Evolutionary conservation across 805 yeast genomes (phyloP), one percentile per base, ranked within the genome.

Genomic region (Candida xiaguanensis): DNA sequence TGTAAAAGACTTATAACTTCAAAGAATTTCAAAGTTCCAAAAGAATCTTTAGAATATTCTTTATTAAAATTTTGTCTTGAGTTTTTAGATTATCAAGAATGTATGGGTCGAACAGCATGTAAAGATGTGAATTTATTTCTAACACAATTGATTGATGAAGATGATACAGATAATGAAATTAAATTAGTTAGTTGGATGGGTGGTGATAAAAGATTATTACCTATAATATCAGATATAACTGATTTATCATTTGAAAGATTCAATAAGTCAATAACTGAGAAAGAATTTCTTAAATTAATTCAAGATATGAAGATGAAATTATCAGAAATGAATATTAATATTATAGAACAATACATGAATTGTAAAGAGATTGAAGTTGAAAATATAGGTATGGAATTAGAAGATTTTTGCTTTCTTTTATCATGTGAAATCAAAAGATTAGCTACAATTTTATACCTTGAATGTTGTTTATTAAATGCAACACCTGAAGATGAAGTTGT

Each of bases 131-230:
- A 53, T 40, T 48, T 50, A 25, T 55, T 52, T 40, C 51, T 59
- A 38, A 38, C 48, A 44, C 40, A 41, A 24, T 39, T 44, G 23
- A 49, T 47, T 4, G 40, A 45, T 6, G 41, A 40, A 17, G 43
- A 34, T 12, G 30, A 15, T n/a, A 22, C 22, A 9, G 20, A 20
- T 2, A 28, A 34, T 29, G 38, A 43, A 27, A 25, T 42, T 23
- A 34, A 24, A 17, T 26, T 43, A 11, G 50, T 56, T 9, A 48
- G 60, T 19, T 61, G 67, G 67, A 58, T 56, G 55, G 67, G 65
- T 12, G 59, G 65, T 39, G 60, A 58, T 30, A 43, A 47, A 29
- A 35, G 44, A 6, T 43, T 61, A 31, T 36, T 60, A 2, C 47
- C 49, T 25, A 46, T 55, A 7, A 51, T 61, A 11, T 48, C 61